Evolutionary conservation across 768 basidiomycete species (phyloP), one percentile per base, ranked within the genome.

Genomic region (Phylloporus sp.): DNA sequence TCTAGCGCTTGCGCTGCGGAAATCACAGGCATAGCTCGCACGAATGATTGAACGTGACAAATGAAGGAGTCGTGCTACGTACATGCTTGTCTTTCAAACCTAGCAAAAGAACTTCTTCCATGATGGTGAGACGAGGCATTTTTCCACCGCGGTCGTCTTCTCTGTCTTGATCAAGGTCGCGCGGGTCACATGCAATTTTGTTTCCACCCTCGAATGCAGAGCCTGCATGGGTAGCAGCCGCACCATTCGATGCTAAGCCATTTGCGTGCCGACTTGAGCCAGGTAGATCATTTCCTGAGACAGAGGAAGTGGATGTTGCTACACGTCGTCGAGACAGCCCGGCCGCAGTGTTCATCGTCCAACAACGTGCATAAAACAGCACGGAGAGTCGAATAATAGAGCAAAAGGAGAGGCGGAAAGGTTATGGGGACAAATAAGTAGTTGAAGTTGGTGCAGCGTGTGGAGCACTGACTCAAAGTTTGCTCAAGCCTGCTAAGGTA

Each of bases 81-180:
- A 93, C 93, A 76, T 95, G 93, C 66, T 94, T 95, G 73, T 98
- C 97, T 70, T 98, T 97, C 52, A 99, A 74, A 5, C 97, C 97
- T 12, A 99, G 72, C 50, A 99, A 70, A 54, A 98, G 73, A 6
- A 99, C 85, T 74, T 99, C 97, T 74, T 99, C 97, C 89, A 98
- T 90, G 50, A 99, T 79, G 23, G 97, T 99, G 60, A 99, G 73
- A 51, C 77, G 77, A 3, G 97, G 97, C 70, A 87, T 79, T 70
- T 80, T 84, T 18, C 86, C 88, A 4, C 86, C 85, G 49, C 75
- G 77, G n/a, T 67, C 76, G 55, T 85, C 82, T 59, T 86, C 82
- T 40, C 77, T 77, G 32, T 81, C 85, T 48, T 81, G 79, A 64
- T 88, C 81, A 58, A 97, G 69, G 72, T 99, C 97, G 48, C 92